A percentile compares a stretch with the other conserved stretches of the same genome.
These are phyloP conservation scores for Termitomyces sp. DNA, from an alignment of 768 basidiomycete species.

Conservation along the genomic window DNA sequence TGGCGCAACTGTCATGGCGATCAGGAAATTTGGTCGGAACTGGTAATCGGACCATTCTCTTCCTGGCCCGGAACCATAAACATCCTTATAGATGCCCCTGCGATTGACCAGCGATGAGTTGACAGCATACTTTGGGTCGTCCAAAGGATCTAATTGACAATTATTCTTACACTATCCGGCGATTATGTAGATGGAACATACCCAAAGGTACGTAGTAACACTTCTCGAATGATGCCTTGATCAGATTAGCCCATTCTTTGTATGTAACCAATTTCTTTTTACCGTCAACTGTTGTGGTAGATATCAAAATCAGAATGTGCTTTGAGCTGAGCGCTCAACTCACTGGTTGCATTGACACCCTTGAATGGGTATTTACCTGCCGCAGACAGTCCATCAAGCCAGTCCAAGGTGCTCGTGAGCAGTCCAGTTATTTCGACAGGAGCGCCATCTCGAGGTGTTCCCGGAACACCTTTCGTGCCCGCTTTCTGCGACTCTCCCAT, in stretches of 20 bases:
- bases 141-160: slow-evolving; percentile 48
- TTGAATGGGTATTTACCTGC: slow-evolving; percentile 81
- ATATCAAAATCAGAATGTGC: neutral
- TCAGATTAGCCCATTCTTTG: slow-evolving; percentile 81
- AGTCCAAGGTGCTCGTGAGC: slow-evolving; percentile 87
- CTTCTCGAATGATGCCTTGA: slow-evolving; percentile 85
- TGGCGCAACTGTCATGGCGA: slow-evolving; percentile 96
- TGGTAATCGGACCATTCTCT: slow-evolving; percentile 98
- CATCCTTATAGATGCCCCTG: slow-evolving; percentile 98
- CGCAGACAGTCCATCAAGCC: slow-evolving; percentile 68
- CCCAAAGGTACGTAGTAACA: slow-evolving; percentile 86
- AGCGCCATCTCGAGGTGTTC: slow-evolving; percentile 92
- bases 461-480: slow-evolving; percentile 93
- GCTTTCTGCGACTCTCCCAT: slow-evolving; percentile 93
- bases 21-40: slow-evolving; percentile 87
- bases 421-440: slow-evolving; percentile 95
- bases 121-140: slow-evolving; percentile 69
- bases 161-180: neutral
- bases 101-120: slow-evolving; percentile 72
- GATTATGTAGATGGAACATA: slow-evolving; percentile 27
- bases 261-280: slow-evolving; percentile 71
- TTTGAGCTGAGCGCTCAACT: slow-evolving; percentile 22
- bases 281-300: slow-evolving; percentile 56
- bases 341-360: slow-evolving; percentile 78
- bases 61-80: slow-evolving; percentile 81